Evolutionary conservation across 2,329 filamentous ascomycete genomes (phyloP), one percentile per base, ranked within the genome.

Genomic region (Colletotrichum limetticola): DNA sequence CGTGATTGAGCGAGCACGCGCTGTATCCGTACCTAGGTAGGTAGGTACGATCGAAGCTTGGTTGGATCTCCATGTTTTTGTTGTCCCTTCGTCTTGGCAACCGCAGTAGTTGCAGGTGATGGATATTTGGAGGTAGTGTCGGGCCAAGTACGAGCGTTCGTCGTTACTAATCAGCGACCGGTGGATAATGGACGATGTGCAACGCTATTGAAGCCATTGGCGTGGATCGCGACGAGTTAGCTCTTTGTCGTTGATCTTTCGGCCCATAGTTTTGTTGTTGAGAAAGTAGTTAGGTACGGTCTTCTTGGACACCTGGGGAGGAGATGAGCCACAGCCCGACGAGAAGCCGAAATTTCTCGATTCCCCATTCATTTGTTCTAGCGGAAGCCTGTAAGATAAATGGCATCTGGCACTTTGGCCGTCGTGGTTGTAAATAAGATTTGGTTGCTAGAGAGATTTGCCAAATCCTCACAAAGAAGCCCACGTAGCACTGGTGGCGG

Each of bases 301-400:
- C 37, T 24, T 32, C 52, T 59, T 59, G 58, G 28, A 52, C 22
- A 22, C 53, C 52, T 30, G 22, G 53, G 55, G 60, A 42, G 66
- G 70, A 72, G 60, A 70, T 72, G 55, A 72, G 26, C 68, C 46
- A 70, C 60, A 70, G 60, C 59, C 59, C 28, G 49, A 30, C 30
- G 55, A 65, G 37, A 63, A 68, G 65, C 28, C 70, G 24, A 60
- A 65, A 59, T 69, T 55, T 55, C 59, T 65, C 26, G n/a, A 60
- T 32, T 42, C 60, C 56, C 55, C 70, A 61, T 56, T 35, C 22
- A 19, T 46, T 69, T 60, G 14, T 53, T 49, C 56, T 42, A 57
- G 60, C 49, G 55, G 35, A 37, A 57, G 55, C 22, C 59, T 35
- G 56, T 16, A 35, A 53, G 24, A 46, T 42, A 60, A 42, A 19